A percentile compares a stretch with the other conserved stretches of the same genome.
These are phyloP conservation scores for Candida xyloterini DNA, from an alignment of 805 yeast genomes.

Conservation along the genomic window DNA sequence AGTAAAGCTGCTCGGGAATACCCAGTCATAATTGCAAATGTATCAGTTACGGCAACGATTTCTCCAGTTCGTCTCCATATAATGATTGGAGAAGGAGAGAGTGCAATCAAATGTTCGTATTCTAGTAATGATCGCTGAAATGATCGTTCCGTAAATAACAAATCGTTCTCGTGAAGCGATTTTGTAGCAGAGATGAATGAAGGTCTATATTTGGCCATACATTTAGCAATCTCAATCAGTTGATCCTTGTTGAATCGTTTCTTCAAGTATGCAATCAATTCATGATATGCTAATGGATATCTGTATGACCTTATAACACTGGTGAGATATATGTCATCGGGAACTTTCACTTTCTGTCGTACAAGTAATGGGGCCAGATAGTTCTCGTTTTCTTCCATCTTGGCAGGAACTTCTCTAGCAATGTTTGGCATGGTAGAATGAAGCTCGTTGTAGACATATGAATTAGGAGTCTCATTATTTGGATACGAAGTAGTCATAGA, in stretches of 20 bases:
- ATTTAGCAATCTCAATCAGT: slow-evolving; percentile 45
- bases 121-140: slow-evolving; percentile 58
- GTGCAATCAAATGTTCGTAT: slow-evolving; percentile 49
- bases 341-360: slow-evolving; percentile 52
- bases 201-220: slow-evolving; percentile 67
- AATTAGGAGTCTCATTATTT: slow-evolving; percentile 35
- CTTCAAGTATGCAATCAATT: slow-evolving; percentile 53
- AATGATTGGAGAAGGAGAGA: slow-evolving; percentile 74
- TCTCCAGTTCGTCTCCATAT: slow-evolving; percentile 89
- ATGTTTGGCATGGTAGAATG: slow-evolving; percentile 52
- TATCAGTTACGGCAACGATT: slow-evolving; percentile 74
- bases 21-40: slow-evolving; percentile 67
- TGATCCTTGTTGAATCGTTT: slow-evolving; percentile 43
- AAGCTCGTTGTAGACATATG: slow-evolving; percentile 49
- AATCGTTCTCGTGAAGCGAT: slow-evolving; percentile 66
- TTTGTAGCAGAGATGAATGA: slow-evolving; percentile 76
- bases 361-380: slow-evolving; percentile 58
- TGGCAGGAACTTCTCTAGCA: slow-evolving; percentile 40
- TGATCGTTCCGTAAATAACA: slow-evolving; percentile 58
- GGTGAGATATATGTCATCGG: slow-evolving; percentile 48
- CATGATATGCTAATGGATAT: slow-evolving; percentile 62
- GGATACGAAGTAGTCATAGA: slow-evolving; percentile 33
- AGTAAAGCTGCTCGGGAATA: slow-evolving; percentile 56
- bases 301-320: slow-evolving; percentile 47
- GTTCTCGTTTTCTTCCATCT: slow-evolving; percentile 38